Conservation (phyloP, 768 basidiomycete species). For the Hygrophoropsis aurantiaca region DNA sequence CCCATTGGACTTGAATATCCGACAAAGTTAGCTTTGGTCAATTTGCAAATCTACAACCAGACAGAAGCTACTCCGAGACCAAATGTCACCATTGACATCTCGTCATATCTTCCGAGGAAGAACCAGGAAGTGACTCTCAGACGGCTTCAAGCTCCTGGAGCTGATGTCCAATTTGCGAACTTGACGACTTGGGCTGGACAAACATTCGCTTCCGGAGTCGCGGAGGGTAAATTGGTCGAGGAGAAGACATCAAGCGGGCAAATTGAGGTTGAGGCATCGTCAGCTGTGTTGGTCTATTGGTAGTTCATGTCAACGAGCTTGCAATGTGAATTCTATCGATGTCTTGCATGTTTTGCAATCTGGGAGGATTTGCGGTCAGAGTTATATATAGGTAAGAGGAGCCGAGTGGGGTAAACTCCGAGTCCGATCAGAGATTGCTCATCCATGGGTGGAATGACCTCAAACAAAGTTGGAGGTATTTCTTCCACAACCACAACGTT, state of each 20-base stretch:
- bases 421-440: neutral
- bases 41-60: constrained; percentile 51
- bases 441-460: too few relatives aligned
- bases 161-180: constrained; percentile 44
- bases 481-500: neutral
- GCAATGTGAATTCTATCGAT: too few relatives aligned
- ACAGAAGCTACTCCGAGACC: constrained; percentile 44
- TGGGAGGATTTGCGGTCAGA: too few relatives aligned
- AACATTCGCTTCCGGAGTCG: constrained; percentile 39
- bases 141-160: constrained; percentile 47
- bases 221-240: constrained; percentile 37
- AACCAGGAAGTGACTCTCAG: constrained; percentile 35
- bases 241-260: constrained; percentile 35
- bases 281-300: constrained; percentile 36
- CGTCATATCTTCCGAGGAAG: constrained; percentile 32
- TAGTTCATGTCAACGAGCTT: too few relatives aligned
- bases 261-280: constrained; percentile 37
- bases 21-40: constrained; percentile 47
- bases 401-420: too few relatives aligned
- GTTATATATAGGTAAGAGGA: too few relatives aligned
- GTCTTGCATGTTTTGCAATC: too few relatives aligned
- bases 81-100: constrained; percentile 45
- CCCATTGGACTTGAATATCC: constrained; percentile 34
- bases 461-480: neutral
- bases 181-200: constrained; percentile 53